Evolutionary conservation across 2,329 filamentous ascomycete genomes (phyloP).

Genomic region (Stachybotrys echinatus): DNA sequence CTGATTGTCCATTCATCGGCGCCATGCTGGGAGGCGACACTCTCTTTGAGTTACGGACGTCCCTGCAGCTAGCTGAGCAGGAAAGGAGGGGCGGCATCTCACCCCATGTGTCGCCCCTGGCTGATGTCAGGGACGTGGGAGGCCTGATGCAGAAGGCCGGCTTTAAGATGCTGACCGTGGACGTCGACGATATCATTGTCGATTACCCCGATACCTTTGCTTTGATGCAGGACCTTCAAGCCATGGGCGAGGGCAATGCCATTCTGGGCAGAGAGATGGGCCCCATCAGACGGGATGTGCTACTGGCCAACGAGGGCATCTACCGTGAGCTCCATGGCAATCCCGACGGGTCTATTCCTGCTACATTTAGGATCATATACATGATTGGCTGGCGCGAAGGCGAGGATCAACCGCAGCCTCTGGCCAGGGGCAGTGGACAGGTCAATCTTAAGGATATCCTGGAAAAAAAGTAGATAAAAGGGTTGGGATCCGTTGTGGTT

Average conservation of each 20-base stretch:
- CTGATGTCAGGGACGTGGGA: constrained; percentile 87
- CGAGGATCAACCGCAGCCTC: constrained; percentile 69
- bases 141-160: constrained; percentile 80
- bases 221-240: constrained; percentile 88
- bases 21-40: constrained; percentile 97
- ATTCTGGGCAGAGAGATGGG: constrained; percentile 81
- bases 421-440: constrained; percentile 78
- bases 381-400: constrained; percentile 99
- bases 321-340: constrained; percentile 86
- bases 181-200: constrained; percentile 94
- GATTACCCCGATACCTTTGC: constrained; percentile 88
- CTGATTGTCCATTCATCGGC: constrained; percentile 85
- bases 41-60: constrained; percentile 87
- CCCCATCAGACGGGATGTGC: constrained; percentile 70
- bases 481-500: not conserved
- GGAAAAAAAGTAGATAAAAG: constrained; percentile 30
- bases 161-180: constrained; percentile 94
- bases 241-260: constrained; percentile 94
- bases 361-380: constrained; percentile 92
- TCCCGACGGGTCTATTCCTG: constrained; percentile 69
- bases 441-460: constrained; percentile 82
- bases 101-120: constrained; percentile 84
- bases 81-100: constrained; percentile 89
- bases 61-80: constrained; percentile 85
- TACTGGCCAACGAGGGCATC: constrained; percentile 83